Evolutionary conservation across 2,329 filamentous ascomycete species (phyloP).

Genomic region (Plectosphaerella sp.): DNA sequence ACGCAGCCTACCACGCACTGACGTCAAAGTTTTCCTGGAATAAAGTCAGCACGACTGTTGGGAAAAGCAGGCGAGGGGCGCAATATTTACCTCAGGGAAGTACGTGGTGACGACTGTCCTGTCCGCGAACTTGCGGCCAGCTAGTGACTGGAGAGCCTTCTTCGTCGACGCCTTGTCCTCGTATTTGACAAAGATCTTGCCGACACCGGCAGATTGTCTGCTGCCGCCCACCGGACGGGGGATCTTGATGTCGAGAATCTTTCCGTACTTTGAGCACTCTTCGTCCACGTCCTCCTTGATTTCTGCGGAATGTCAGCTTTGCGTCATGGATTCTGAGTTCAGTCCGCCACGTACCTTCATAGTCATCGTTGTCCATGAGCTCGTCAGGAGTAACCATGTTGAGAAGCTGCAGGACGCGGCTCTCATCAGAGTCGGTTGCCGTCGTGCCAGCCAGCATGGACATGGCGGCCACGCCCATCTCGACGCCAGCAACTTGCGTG

Average conservation of each 20-base stretch:
- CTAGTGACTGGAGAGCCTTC: conserved; percentile 82
- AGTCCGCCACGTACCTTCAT: conserved; percentile 65
- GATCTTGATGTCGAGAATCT: conserved; percentile 83
- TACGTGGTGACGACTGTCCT: conserved; percentile 95
- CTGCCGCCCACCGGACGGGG: conserved; percentile 80
- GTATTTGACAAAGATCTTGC: conserved; percentile 97
- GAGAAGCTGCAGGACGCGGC: conserved; percentile 82
- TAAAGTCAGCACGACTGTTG: conserved; percentile 22
- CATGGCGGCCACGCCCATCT: conserved; percentile 97
- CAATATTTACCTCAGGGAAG: conserved; percentile 73
- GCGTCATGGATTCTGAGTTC: no score
- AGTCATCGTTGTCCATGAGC: conserved; percentile 88
- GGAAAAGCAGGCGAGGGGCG: background rate
- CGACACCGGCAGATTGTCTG: conserved; percentile 81
- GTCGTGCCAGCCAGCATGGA: conserved; percentile 93
- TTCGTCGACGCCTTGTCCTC: conserved; percentile 72
- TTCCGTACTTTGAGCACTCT: conserved; percentile 89
- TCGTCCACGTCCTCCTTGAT: conserved; percentile 92
- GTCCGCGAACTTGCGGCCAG: conserved; percentile 93
- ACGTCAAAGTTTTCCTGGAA: conserved; percentile 91
- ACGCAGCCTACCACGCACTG: conserved; percentile 65
- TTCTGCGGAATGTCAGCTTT: conserved; percentile 51
- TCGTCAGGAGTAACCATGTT: conserved; percentile 99
- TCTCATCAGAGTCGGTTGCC: conserved; percentile 71
- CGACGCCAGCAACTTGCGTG: conserved; percentile 85